Base-by-base conservation (phyloP, 495 filamentous ascomycete genomes). In the Stereocaulon alpinum region DNA sequence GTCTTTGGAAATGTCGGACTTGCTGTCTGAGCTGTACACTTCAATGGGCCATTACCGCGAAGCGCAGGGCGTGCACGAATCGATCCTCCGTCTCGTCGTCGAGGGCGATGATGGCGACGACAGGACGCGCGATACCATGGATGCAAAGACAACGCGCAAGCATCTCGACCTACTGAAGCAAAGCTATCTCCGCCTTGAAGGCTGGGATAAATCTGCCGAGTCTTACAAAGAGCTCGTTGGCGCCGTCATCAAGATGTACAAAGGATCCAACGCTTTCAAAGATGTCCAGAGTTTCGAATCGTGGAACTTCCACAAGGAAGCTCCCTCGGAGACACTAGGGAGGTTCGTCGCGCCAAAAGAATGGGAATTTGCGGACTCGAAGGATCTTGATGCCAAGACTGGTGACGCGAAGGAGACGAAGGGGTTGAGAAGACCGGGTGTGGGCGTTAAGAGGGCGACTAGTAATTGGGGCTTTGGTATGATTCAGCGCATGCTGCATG, bases 1-100 rank as follows among this genome's bases (percentile, higher is more conserved):
- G 20, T 77, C 81, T 0, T 68, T 85, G 24, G 73, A 78, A 10
- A 80, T 83, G 74, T 75, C 72, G 32, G 73, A 77, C 59, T 74
- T 84, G 43, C 75, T 86, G 0, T 79, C 80, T 0, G 72, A 72
- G 0, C 71, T 86, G 17, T 81, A 78, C 61, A 77, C 78, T 2
- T 71, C 71, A 2, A 76, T 76, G 3, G 70, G 72, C 0, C 74
- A 79, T 44, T 67, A 80, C 62, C 71, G 75, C 14, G 75, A 81
- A 15, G 77, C 80, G 0, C 76, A 75, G 22, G 68, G 72, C 2
- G 66, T 86, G 42, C 81, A 85, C 70, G 79, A 82, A 58, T 72
- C 74, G 3, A 75, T 80, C 2, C 71, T 86, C 2, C 70, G 77
- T 4, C 71, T 78, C 37, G 63, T 75, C 4, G 67, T 77, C 18